phyloP scores from a whole-genome alignment of 1,284 basidiomycete genomes.

The Flammula alnicola region DNA sequence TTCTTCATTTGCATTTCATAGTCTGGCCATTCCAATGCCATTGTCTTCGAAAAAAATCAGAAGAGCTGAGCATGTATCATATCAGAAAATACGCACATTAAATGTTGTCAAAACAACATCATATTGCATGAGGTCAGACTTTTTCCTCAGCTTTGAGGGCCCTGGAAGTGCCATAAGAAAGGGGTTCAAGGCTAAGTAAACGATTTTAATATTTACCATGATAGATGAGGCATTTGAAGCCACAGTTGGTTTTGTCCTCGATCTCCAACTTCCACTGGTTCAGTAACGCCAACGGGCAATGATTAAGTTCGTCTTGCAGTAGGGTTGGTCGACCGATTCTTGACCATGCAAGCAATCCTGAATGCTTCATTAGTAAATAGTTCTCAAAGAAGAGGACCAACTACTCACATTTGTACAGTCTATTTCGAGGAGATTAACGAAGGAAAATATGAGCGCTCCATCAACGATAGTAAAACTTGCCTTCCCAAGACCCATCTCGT shows the following conservation, averaged over 20 bases:
- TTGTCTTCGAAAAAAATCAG: conserved; percentile 42
- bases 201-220: conserved; percentile 45
- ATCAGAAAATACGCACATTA: conserved; percentile 36
- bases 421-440: conserved; percentile 3
- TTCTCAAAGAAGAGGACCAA: background rate
- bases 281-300: conserved; percentile 59
- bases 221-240: conserved; percentile 54
- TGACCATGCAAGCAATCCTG: conserved; percentile 30
- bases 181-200: background rate
- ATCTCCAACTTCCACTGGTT: conserved; percentile 66
- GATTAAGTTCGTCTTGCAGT: conserved; percentile 58
- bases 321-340: conserved; percentile 48
- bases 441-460: background rate
- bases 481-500: conserved; percentile 75
- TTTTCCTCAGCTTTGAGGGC: conserved; percentile 45
- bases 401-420: conserved; percentile 31
- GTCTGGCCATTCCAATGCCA: conserved; percentile 62
- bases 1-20: conserved; percentile 47
- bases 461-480: conserved; percentile 26
- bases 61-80: background rate
- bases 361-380: conserved; percentile 1
- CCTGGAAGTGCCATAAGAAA: conserved; percentile 31
- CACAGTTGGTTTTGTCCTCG: conserved; percentile 54
- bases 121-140: conserved; percentile 49
- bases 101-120: conserved; percentile 66